phyloP scores from a whole-genome alignment of 805 yeast species.

The Ogataea polymorpha region DNA sequence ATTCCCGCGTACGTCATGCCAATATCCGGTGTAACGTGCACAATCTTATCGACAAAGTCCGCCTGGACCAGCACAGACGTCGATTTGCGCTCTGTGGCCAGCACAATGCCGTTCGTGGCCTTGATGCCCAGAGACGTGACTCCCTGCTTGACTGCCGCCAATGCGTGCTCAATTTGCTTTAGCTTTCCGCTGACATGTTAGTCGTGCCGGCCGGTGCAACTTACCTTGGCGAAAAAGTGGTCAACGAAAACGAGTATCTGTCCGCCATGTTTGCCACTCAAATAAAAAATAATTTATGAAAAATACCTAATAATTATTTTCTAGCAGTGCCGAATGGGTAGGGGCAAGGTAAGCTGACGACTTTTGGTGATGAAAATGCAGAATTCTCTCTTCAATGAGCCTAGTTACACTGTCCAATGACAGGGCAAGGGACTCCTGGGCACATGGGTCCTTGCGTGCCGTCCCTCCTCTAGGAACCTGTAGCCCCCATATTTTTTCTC shows the following conservation, averaged over 20 bases:
- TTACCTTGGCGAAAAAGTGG: constrained; percentile 95
- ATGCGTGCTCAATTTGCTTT: constrained; percentile 96
- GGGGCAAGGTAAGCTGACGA: no score
- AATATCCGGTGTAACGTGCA: constrained; percentile 85
- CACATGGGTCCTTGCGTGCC: neutral
- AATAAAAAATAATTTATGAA: constrained; percentile 4
- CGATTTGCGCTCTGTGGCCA: constrained; percentile 94
- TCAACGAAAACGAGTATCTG: constrained; percentile 93
- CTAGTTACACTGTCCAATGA: no score
- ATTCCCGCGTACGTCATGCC: constrained; percentile 97
- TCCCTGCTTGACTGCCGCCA: constrained; percentile 97
- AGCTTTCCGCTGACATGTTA: constrained; percentile 72
- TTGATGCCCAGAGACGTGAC: constrained; percentile 92
- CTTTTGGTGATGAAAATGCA: no score
- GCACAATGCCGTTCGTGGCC: constrained; percentile 92
- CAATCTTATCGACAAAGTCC: constrained; percentile 75
- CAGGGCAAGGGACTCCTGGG: no score
- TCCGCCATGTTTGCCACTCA: constrained; percentile 70
- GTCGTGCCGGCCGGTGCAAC: constrained; percentile 27
- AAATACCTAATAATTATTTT: neutral
- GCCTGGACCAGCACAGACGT: constrained; percentile 72
- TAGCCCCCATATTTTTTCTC: neutral
- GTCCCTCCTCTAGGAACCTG: neutral
- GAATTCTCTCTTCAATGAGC: no score
- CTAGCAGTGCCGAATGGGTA: neutral